Evolutionary conservation across 1,284 basidiomycete species (phyloP), one percentile per base, ranked within the genome.

Genomic region (Mycena sp.): DNA sequence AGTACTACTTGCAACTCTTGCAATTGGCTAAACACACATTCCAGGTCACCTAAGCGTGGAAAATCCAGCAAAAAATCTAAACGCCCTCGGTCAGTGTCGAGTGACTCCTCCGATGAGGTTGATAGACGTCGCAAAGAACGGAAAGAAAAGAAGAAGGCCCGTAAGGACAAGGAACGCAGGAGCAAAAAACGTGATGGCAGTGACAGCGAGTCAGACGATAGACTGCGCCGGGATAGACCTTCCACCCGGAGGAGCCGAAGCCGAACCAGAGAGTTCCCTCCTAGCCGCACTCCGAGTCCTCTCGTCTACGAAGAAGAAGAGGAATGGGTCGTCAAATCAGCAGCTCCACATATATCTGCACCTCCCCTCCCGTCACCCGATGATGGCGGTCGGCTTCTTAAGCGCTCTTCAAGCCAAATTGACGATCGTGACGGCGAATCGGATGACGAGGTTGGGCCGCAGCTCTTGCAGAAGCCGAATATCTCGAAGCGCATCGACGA

Each of bases 301-400:
- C 29, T 29, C 21, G 46, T 6, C 32, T 30, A 30, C 77, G 78
- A 29, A 77, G 83, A 45, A 69, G 72, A 67, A 67, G 70, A 73
- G 60, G 67, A 75, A 69, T 94, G 92, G 86, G 88, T 94, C 26
- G 92, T 92, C 72, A 88, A 87, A 0, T 72, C 80, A 17, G n/a
- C n/a, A n/a, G 73, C 78, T 38, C 76, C 72, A 57, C 50, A 63
- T 41, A 29, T 71, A 12, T 72, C 72, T 62, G 59, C 70, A 10
- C 71, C 72, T 26, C 30, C 28, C 11, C 35, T 41, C 16, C 61
- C 61, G 5, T 37, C 19, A 45, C 19, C 40, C 21, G 38, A 51
- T 19, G 40, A 51, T 19, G 41, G 52, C 17, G 19, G 29, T 12
- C 30, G 25, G 9, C 61, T 61, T 17, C 46, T 49, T 23, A 29